Conservation (phyloP, 1,139 yeast species). For the Diutina sp. region DNA sequence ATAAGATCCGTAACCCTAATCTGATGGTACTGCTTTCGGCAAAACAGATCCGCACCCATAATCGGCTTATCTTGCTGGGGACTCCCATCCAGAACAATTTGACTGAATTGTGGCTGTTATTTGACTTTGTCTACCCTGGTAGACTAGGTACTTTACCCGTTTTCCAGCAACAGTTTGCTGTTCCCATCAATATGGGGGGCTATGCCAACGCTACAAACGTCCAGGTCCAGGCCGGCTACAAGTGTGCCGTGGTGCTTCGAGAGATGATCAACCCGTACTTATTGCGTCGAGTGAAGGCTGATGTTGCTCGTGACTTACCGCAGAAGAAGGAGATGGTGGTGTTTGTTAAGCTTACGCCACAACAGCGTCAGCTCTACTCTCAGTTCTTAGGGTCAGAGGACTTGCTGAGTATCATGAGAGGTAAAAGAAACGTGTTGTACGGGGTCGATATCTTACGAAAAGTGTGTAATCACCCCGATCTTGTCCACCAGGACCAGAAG, state of each 20-base stretch:
- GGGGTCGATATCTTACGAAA: constrained; percentile 87
- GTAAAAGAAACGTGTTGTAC: constrained; percentile 69
- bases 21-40: constrained; percentile 77
- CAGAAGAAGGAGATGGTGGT: constrained; percentile 88
- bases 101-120: constrained; percentile 84
- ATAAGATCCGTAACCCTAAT: constrained; percentile 90
- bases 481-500: constrained; percentile 45
- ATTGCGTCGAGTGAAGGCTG: constrained; percentile 75
- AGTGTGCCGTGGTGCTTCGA: constrained; percentile 84
- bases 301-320: constrained; percentile 95
- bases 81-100: constrained; percentile 94
- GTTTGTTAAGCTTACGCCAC: constrained; percentile 72
- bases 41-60: constrained; percentile 69
- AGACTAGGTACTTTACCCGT: constrained; percentile 89
- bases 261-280: constrained; percentile 86
- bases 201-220: constrained; percentile 94
- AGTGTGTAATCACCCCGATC: constrained; percentile 93
- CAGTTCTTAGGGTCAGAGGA: constrained; percentile 70
- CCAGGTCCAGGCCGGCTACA: constrained; percentile 93
- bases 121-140: constrained; percentile 93
- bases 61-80: constrained; percentile 81
- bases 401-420: constrained; percentile 55
- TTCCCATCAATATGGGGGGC: constrained; percentile 95
- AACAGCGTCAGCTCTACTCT: constrained; percentile 63
- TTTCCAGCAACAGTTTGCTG: constrained; percentile 81